Conservation (phyloP, 306 rosid genomes). For the Adenanthera pavonina region DNA sequence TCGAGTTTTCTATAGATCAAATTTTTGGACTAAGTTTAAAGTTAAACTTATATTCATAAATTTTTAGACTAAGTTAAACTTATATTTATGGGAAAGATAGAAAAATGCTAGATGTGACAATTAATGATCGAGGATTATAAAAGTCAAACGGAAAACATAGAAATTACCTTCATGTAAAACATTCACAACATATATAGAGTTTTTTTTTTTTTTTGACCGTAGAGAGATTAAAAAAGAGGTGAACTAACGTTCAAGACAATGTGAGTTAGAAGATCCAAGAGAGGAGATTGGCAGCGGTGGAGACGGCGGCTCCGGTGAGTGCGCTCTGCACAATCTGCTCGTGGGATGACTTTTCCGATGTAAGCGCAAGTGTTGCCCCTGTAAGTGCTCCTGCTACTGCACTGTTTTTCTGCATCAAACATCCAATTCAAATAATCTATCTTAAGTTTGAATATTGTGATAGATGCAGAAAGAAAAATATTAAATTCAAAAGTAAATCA, state of each 20-base stretch:
- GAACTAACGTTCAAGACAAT: not conserved
- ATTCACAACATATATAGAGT: not conserved
- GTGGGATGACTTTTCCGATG: slow-evolving; percentile 65
- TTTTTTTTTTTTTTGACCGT: not conserved
- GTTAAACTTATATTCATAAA: no score
- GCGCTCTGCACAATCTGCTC: slow-evolving; percentile 87
- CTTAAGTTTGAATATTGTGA: no score
- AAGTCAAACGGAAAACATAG: slow-evolving; percentile 21
- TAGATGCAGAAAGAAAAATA: no score
- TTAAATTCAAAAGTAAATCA: no score
- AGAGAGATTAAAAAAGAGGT: not conserved
- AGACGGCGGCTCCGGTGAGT: slow-evolving; percentile 90
- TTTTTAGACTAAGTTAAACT: no score
- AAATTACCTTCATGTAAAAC: slow-evolving; percentile 24
- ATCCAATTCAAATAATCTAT: not conserved
- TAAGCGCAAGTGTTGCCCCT: slow-evolving; percentile 81
- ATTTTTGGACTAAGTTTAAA: no score
- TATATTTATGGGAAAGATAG: no score
- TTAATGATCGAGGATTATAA: not conserved
- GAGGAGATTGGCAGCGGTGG: slow-evolving; percentile 89
- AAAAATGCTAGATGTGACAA: no score
- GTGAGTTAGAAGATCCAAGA: slow-evolving; percentile 60
- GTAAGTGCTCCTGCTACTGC: slow-evolving; percentile 91
- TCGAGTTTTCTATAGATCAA: no score
- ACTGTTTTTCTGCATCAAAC: slow-evolving; percentile 83